These are phyloP conservation scores for Pisolithus tinctorius DNA, from an alignment of 768 basidiomycete genomes.

Conservation along the genomic window DNA sequence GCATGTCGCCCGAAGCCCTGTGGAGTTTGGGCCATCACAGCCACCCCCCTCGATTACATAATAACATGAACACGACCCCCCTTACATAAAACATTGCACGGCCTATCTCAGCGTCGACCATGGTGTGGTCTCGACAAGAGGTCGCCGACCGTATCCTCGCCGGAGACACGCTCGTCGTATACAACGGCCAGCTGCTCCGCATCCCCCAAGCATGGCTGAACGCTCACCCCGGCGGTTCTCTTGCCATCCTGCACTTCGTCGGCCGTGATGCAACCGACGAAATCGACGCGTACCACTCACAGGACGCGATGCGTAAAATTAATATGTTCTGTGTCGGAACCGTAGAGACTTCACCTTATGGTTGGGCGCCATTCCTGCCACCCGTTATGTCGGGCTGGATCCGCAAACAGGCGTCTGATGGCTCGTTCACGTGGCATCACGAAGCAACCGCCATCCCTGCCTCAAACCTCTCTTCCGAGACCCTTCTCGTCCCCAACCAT, in stretches of 20 bases:
- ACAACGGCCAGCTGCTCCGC: constrained; percentile 53
- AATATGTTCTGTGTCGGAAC: constrained; percentile 58
- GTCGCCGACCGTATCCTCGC: constrained; percentile 66
- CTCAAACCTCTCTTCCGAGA: constrained; percentile 39
- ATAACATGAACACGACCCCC: not conserved
- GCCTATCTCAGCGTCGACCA: constrained; percentile 25
- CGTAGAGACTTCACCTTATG: constrained; percentile 44
- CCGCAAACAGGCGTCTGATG: constrained; percentile 41
- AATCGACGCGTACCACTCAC: constrained; percentile 84
- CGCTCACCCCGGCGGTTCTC: constrained; percentile 82
- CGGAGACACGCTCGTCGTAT: constrained; percentile 74
- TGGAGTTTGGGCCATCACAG: too few relatives aligned
- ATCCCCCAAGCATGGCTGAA: constrained; percentile 74
- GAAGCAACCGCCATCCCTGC: constrained; percentile 46
- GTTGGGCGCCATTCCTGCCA: constrained; percentile 76
- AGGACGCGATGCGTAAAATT: constrained; percentile 26
- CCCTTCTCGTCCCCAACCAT: constrained; percentile 55
- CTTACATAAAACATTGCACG: constrained; percentile 21
- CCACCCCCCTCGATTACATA: too few relatives aligned
- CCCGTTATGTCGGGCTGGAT: constrained; percentile 86
- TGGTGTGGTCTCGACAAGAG: constrained; percentile 41
- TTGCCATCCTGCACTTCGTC: constrained; percentile 89
- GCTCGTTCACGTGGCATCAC: constrained; percentile 48
- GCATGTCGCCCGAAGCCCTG: too few relatives aligned
- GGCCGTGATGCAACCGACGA: constrained; percentile 95